Conservation (phyloP, 176 grass and related monocot species). For the Avena insularis region DNA sequence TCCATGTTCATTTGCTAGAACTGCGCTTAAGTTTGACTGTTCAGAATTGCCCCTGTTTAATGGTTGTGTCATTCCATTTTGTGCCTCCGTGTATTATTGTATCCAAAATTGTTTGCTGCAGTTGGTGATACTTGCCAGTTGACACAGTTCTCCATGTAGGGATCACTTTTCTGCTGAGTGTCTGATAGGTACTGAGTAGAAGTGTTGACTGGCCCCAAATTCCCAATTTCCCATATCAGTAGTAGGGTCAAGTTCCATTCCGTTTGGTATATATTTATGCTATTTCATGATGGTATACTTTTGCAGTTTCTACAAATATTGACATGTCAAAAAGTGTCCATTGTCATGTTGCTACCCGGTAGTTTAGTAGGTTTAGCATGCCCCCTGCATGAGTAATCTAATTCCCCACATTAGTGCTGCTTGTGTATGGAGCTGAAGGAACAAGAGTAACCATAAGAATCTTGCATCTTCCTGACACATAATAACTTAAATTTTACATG, state of each 20-base stretch:
- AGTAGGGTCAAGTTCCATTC: background rate
- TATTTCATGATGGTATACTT: background rate
- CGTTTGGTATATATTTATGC: background rate
- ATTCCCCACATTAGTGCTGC: background rate
- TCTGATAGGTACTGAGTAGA: background rate
- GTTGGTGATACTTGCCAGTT: background rate
- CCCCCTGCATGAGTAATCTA: background rate
- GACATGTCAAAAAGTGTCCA: background rate
- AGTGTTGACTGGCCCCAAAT: background rate
- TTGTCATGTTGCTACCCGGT: background rate
- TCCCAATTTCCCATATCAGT: background rate
- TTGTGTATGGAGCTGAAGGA: constrained; percentile 11
- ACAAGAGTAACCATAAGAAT: background rate
- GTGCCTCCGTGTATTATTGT: background rate
- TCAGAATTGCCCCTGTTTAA: background rate
- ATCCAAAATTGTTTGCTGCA: background rate
- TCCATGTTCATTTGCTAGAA: background rate
- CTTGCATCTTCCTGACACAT: background rate
- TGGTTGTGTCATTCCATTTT: background rate
- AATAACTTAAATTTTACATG: background rate
- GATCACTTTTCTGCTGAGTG: background rate
- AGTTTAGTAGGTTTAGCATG: background rate
- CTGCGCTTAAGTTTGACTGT: background rate
- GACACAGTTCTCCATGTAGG: background rate
- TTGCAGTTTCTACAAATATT: background rate